Evolutionary conservation across 306 rosid species (phyloP).

Genomic region (Dalbergia cultrata): DNA sequence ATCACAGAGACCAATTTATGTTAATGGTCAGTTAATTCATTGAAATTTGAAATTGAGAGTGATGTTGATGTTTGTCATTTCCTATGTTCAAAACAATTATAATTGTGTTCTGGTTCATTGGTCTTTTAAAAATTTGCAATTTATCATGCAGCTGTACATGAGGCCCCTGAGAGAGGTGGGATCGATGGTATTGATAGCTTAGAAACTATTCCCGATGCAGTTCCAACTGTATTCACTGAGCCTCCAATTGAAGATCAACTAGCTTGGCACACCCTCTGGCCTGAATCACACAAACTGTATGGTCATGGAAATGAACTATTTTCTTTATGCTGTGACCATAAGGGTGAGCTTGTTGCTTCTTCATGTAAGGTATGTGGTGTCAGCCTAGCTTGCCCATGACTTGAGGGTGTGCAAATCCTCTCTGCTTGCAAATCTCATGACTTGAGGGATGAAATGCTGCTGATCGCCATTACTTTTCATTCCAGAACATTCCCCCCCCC

Average conservation of each 20-base stretch:
- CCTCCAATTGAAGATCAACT: constrained; percentile 99
- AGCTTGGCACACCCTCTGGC: constrained; percentile 98
- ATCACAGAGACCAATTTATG: constrained; percentile 94
- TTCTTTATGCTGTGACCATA: constrained; percentile 85
- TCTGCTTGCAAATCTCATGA: constrained; percentile 9
- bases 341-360: constrained; percentile 90
- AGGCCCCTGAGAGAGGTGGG: constrained; percentile 58
- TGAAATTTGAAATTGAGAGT: constrained; percentile 22
- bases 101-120: constrained; percentile 5
- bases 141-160: constrained; percentile 66
- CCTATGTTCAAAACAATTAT: constrained; percentile 29
- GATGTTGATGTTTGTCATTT: neutral
- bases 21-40: constrained; percentile 65
- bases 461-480: constrained; percentile 21
- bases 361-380: constrained; percentile 85
- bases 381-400: neutral
- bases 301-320: constrained; percentile 98
- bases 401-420: neutral
- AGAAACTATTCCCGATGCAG: constrained; percentile 90
- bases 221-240: constrained; percentile 83
- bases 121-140: constrained; percentile 10
- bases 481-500: neutral
- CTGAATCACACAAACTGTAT: constrained; percentile 96
- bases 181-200: constrained; percentile 77
- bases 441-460: neutral